These are phyloP conservation scores for Boletus semigastroideus DNA, from an alignment of 1,284 basidiomycete genomes.

Conservation along the genomic window DNA sequence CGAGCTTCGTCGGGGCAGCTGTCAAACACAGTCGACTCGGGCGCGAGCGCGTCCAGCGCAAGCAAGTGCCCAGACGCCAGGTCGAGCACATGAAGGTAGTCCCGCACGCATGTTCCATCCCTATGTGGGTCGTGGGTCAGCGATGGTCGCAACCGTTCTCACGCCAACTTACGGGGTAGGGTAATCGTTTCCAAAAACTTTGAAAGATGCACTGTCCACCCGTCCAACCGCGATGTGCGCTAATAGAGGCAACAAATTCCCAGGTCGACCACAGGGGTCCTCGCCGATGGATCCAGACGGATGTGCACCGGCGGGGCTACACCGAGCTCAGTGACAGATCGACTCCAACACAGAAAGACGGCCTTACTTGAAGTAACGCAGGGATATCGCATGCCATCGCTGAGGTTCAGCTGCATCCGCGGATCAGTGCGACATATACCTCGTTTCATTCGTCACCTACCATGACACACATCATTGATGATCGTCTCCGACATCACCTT, in stretches of 20 bases:
- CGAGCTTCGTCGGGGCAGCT: constrained; percentile 51
- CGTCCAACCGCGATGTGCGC: constrained; percentile 96
- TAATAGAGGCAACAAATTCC: constrained; percentile 92
- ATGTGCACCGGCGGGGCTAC: constrained; percentile 93
- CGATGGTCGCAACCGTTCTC: not conserved
- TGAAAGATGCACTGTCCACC: constrained; percentile 76
- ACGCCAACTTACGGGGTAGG: constrained; percentile 74
- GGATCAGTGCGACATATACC: constrained; percentile 10
- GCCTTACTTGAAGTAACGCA: constrained; percentile 95
- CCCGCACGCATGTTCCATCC: constrained; percentile 96
- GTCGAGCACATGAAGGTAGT: constrained; percentile 98
- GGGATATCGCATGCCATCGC: constrained; percentile 77
- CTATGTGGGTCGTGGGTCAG: constrained; percentile 39
- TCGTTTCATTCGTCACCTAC: constrained; percentile 39
- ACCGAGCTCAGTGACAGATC: constrained; percentile 3
- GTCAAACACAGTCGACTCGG: constrained; percentile 59
- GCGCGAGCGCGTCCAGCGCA: constrained; percentile 83
- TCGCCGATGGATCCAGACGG: constrained; percentile 96
- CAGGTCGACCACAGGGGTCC: constrained; percentile 92
- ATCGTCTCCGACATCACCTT: constrained; percentile 95
- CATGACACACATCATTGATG: constrained; percentile 85
- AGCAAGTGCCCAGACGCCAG: constrained; percentile 92
- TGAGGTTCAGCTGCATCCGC: constrained; percentile 57
- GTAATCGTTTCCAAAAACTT: constrained; percentile 98
- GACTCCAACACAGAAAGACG: not conserved